These are phyloP conservation scores for Magnaporthiopsis rhizophila DNA, from an alignment of 2,329 filamentous ascomycete species.

Conservation along the genomic window DNA sequence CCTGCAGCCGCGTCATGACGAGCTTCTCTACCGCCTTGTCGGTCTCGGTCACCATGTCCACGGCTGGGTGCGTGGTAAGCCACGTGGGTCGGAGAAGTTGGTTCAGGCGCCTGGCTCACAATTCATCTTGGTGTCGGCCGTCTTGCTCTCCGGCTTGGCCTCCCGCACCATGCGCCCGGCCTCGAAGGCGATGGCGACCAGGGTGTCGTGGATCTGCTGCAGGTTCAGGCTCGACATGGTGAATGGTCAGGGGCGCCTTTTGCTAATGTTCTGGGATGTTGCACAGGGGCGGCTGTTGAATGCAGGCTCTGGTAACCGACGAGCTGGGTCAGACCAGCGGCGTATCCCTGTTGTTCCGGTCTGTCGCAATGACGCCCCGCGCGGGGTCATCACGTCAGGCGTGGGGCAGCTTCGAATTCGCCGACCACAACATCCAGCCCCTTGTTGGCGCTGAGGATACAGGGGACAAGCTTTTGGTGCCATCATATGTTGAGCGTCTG, in stretches of 20 bases:
- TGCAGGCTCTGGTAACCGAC: too few relatives aligned
- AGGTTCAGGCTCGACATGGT: slow-evolving; percentile 50
- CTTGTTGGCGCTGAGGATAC: neutral
- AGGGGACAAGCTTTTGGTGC: neutral
- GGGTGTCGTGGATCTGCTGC: slow-evolving; percentile 52
- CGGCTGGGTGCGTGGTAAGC: slow-evolving; percentile 33
- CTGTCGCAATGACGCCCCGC: too few relatives aligned
- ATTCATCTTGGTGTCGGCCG: slow-evolving; percentile 56
- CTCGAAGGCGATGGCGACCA: slow-evolving; percentile 52
- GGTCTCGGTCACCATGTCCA: slow-evolving; percentile 61
- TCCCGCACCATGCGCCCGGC: slow-evolving; percentile 57
- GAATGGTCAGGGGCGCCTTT: neutral
- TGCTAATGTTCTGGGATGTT: neutral
- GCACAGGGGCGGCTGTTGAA: neutral
- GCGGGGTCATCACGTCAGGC: neutral
- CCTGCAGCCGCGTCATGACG: slow-evolving; percentile 44
- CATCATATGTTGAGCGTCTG: too few relatives aligned
- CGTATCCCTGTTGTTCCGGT: too few relatives aligned
- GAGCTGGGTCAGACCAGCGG: neutral
- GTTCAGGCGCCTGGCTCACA: slow-evolving; percentile 31
- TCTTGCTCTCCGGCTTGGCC: slow-evolving; percentile 50
- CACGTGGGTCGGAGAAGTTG: neutral
- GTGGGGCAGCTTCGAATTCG: too few relatives aligned
- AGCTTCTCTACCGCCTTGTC: slow-evolving; percentile 59
- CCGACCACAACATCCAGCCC: neutral